Evolutionary conservation across 208 protist genomes (phyloP).

Genomic region (Tritrichomonas foetus): DNA sequence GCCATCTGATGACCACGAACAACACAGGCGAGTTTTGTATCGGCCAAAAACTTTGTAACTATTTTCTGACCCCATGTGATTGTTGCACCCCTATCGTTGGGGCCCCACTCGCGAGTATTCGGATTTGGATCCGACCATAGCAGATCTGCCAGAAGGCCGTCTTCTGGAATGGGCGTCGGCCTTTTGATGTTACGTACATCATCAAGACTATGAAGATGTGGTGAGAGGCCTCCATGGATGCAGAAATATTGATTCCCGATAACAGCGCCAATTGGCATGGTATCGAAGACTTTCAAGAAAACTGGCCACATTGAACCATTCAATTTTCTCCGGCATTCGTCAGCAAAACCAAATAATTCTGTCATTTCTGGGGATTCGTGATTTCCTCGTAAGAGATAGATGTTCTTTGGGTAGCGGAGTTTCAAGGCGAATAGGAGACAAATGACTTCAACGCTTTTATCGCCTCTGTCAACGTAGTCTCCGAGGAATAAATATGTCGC

Average conservation of each 20-base stretch:
- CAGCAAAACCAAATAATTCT: conserved; percentile 47
- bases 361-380: conserved; percentile 53
- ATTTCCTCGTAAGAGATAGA: conserved; percentile 55
- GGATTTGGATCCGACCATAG: conserved; percentile 34
- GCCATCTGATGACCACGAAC: neutral
- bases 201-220: neutral
- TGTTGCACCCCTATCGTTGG: neutral
- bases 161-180: neutral
- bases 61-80: neutral
- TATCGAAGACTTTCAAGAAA: conserved; percentile 6
- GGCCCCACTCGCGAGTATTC: neutral
- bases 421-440: conserved; percentile 49
- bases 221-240: conserved; percentile 5
- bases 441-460: conserved; percentile 51
- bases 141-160: neutral
- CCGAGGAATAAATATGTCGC: conserved; percentile 54
- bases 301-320: conserved; percentile 45
- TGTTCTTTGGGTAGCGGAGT: conserved; percentile 46
- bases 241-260: neutral
- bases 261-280: neutral
- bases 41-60: neutral
- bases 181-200: neutral
- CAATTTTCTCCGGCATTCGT: conserved; percentile 74
- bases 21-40: neutral
- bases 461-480: conserved; percentile 57